A percentile compares a stretch with the other conserved stretches of the same genome.
These are phyloP conservation scores for Phytophthora brassicae DNA, from an alignment of 352 stramenopile genomes.

Conservation along the genomic window DNA sequence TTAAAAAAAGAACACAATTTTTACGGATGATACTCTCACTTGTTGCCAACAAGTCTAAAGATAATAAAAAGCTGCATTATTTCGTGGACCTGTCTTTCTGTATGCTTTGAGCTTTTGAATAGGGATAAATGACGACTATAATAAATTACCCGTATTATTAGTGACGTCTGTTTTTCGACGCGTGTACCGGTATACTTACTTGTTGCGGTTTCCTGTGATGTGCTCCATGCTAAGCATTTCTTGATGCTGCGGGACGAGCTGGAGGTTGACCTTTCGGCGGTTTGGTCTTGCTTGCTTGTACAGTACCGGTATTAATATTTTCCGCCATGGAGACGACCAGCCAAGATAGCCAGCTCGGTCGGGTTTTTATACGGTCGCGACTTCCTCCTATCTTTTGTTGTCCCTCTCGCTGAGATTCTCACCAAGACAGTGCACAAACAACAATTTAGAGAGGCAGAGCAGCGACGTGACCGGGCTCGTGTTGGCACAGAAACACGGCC, in stretches of 20 bases:
- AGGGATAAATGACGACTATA: too few relatives aligned
- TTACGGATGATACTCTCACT: too few relatives aligned
- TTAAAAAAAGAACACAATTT: too few relatives aligned
- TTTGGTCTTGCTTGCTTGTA: conserved; percentile 11
- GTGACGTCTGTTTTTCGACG: conserved; percentile 21
- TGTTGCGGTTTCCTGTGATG: conserved; percentile 14
- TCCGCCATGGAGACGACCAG: conserved; percentile 1
- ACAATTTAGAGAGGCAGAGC: conserved; percentile 15
- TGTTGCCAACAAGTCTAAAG: too few relatives aligned
- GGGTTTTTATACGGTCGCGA: conserved; percentile 18
- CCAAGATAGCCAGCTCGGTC: conserved; percentile 15
- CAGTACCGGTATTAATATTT: conserved; percentile 1
- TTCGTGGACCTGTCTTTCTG: background rate
- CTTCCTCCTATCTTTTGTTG: conserved; percentile 5
- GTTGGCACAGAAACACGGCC: conserved; percentile 27
- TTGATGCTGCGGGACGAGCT: conserved; percentile 3
- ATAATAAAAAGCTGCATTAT: too few relatives aligned
- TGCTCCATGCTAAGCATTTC: conserved; percentile 5
- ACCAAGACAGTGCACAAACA: conserved; percentile 21
- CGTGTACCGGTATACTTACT: background rate
- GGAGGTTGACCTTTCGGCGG: background rate
- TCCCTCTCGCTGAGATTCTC: too few relatives aligned
- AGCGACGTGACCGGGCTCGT: conserved; percentile 18
- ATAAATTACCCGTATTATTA: too few relatives aligned
- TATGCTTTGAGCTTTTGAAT: conserved; percentile 7